These are phyloP conservation scores for Trametes coccinea DNA, from an alignment of 768 basidiomycete species.

Conservation along the genomic window DNA sequence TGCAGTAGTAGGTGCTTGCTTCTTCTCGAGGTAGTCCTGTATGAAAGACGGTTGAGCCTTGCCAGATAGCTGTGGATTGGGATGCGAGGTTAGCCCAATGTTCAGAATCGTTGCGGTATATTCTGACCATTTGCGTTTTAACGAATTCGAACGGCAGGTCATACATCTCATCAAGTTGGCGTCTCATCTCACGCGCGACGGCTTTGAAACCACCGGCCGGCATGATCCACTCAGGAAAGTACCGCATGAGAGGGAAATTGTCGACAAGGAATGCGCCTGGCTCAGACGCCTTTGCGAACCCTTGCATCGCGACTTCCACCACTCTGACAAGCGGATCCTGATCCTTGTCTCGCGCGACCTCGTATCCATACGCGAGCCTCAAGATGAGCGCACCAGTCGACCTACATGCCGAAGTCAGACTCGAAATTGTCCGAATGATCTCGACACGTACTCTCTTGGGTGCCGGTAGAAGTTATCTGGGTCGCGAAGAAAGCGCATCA, in stretches of 20 bases:
- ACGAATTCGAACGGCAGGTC: conserved; percentile 35
- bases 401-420: conserved; percentile 12
- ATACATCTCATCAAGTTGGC: conserved; percentile 22
- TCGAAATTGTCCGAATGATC: conserved; percentile 10
- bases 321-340: conserved; percentile 30
- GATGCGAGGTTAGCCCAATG: too few species aligned
- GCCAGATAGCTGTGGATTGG: conserved; percentile 15
- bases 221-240: conserved; percentile 40
- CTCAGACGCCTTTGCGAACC: conserved; percentile 25
- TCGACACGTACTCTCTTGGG: conserved; percentile 24
- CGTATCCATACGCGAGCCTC: conserved; percentile 33
- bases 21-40: conserved; percentile 31
- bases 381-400: conserved; percentile 32
- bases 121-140: conserved; percentile 34
- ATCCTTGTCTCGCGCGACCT: conserved; percentile 20
- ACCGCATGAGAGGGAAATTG: conserved; percentile 32
- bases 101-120: neutral
- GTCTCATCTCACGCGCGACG: conserved; percentile 14
- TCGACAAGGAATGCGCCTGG: conserved; percentile 42
- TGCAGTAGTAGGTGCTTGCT: conserved; percentile 40
- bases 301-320: conserved; percentile 32
- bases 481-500: conserved; percentile 20
- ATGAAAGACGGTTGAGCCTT: conserved; percentile 24
- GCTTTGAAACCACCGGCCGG: conserved; percentile 27
- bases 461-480: conserved; percentile 25